Conservation (phyloP, 129 eudicot genomes). For the Centella asiatica region DNA sequence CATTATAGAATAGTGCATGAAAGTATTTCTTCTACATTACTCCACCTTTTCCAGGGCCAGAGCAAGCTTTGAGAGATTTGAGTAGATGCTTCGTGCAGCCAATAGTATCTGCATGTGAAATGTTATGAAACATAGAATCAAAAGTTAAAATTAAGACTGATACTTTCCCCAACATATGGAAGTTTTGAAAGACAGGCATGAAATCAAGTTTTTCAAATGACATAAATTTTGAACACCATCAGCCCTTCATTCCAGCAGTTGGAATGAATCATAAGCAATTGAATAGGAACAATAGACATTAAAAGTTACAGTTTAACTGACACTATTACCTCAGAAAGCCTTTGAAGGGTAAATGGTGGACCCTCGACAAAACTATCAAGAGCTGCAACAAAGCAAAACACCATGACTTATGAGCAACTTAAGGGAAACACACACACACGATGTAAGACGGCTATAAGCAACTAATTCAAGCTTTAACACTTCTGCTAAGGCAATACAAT, state of each 20-base stretch:
- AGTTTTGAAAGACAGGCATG: not conserved
- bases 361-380: conserved; percentile 75
- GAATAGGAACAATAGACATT: not conserved
- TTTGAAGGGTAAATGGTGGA: conserved; percentile 92
- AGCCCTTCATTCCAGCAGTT: not conserved
- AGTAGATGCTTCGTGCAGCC: conserved; percentile 56
- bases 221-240: not conserved
- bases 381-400: conserved; percentile 34
- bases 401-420: not conserved
- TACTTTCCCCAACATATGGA: too few species aligned
- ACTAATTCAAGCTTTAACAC: too few species aligned
- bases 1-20: not conserved
- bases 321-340: conserved; percentile 71
- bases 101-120: conserved; percentile 53
- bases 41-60: conserved; percentile 88
- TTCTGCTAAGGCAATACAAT: too few species aligned
- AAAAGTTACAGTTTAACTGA: not conserved
- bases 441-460: too few species aligned
- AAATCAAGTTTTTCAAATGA: not conserved
- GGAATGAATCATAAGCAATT: not conserved
- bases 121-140: not conserved
- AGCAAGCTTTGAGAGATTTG: conserved; percentile 85
- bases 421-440: too few species aligned
- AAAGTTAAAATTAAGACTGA: not conserved
- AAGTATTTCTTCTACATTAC: not conserved